Evolutionary conservation across 2,329 filamentous ascomycete species (phyloP), one percentile per base, ranked within the genome.

Genomic region (Trichoderma afroharzianum): DNA sequence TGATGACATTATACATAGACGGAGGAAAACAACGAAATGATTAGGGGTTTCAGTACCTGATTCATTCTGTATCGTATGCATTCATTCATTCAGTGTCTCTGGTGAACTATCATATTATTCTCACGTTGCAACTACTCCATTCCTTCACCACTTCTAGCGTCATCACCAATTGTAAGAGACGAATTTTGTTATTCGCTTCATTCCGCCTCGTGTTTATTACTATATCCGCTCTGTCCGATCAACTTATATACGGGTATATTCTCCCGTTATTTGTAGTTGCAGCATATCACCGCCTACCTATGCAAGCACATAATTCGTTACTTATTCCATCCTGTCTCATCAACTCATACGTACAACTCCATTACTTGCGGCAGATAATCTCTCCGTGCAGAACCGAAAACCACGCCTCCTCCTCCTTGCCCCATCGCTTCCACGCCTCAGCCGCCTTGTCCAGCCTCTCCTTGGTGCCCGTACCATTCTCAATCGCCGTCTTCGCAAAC

Each of bases 391-490:
- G 9, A 18, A 73, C 47, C 1, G 67, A 50, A 57, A 75, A 74
- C 73, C 74, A 75, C 4, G 74, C 57, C 61, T 75, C 72, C 26
- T 71, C 71, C 30, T 72, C 55, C 12, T 30, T 18, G 1, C 63
- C 73, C 72, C 70, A 74, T 33, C n/a, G 53, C 59, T 15, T 70
- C 73, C 74, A 73, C 5, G 50, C 72, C 3, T 47, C 47, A 1
- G 73, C 62, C 9, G 70, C 58, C 39, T 47, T 50, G 1, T 63
- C 59, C 28, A 75, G 68, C 15, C 79, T 76, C 53, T 79, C 75
- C 53, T 76, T 50, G 1, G 73, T 75, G 1, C 72, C 74, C 12
- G 71, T 58, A 3, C 71, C 69, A 15, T 66, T 57, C 30, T 28
- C 70, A 50, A 71, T 50, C 63, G 75, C 74, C 66, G 47, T 73